These are phyloP conservation scores for Calycina herbarum DNA, from an alignment of 2,329 filamentous ascomycete species.

Conservation along the genomic window DNA sequence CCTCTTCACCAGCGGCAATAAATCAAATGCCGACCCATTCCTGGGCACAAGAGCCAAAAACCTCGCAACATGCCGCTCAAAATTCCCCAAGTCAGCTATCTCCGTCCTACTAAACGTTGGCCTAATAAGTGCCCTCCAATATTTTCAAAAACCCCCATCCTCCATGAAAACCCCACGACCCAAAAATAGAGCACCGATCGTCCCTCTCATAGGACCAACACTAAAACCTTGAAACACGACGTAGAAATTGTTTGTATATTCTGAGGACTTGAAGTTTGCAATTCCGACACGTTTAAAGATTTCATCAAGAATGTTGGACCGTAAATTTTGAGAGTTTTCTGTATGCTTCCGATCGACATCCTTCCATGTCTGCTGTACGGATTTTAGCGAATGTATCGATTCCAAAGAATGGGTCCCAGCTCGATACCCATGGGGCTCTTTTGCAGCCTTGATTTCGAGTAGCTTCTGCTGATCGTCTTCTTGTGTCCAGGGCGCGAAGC, in stretches of 20 bases:
- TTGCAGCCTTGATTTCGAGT: neutral
- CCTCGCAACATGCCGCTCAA: neutral
- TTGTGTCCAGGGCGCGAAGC: neutral
- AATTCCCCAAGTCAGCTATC: neutral
- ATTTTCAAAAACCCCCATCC: conserved; percentile 6
- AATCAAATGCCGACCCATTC: neutral
- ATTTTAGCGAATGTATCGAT: neutral
- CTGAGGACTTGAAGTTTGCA: neutral
- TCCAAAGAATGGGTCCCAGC: neutral
- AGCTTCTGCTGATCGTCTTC: neutral
- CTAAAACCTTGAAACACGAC: neutral
- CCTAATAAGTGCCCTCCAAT: conserved; percentile 4
- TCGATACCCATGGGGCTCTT: neutral
- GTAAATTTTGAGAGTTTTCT: neutral
- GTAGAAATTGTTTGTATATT: neutral
- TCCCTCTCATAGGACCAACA: neutral
- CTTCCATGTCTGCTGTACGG: neutral
- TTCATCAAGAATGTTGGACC: neutral
- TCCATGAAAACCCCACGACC: neutral
- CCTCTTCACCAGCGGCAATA: neutral
- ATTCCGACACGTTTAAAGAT: neutral
- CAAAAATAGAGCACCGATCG: neutral
- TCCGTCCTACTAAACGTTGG: conserved; percentile 7
- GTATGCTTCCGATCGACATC: neutral
- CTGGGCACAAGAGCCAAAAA: neutral